Conservation (phyloP, 495 filamentous ascomycete genomes). For the Tuber magnatum region DNA sequence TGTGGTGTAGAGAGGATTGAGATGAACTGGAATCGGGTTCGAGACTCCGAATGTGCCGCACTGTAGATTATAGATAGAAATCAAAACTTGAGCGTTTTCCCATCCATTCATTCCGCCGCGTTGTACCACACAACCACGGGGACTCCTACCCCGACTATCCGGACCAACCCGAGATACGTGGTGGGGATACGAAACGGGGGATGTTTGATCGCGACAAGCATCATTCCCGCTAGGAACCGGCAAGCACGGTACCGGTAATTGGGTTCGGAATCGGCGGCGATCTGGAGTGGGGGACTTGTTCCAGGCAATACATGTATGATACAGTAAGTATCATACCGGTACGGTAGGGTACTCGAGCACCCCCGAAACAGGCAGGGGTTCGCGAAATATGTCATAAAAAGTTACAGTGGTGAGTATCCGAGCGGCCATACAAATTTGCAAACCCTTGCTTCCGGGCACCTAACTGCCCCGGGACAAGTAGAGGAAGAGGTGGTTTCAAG, state of each 20-base stretch:
- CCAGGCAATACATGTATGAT: too few species aligned
- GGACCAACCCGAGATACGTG: background rate
- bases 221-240: background rate
- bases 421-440: too few species aligned
- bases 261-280: background rate
- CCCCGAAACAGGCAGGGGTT: too few species aligned
- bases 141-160: background rate
- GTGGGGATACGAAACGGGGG: background rate
- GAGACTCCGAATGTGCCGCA: background rate
- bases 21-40: background rate
- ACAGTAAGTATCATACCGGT: too few species aligned
- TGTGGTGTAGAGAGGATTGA: background rate
- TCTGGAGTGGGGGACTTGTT: background rate
- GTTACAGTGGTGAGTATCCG: too few species aligned
- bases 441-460: too few species aligned
- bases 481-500: background rate
- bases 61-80: background rate
- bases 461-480: too few species aligned
- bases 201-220: background rate
- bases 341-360: too few species aligned
- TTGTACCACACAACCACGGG: background rate
- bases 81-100: background rate
- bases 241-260: background rate
- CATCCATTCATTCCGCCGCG: background rate
- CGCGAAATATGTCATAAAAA: too few species aligned